A percentile compares a stretch with the other conserved stretches of the same genome.
These are phyloP conservation scores for Pseudonitzschia multiseries DNA, from an alignment of 108 stramenopile species.

Conservation along the genomic window DNA sequence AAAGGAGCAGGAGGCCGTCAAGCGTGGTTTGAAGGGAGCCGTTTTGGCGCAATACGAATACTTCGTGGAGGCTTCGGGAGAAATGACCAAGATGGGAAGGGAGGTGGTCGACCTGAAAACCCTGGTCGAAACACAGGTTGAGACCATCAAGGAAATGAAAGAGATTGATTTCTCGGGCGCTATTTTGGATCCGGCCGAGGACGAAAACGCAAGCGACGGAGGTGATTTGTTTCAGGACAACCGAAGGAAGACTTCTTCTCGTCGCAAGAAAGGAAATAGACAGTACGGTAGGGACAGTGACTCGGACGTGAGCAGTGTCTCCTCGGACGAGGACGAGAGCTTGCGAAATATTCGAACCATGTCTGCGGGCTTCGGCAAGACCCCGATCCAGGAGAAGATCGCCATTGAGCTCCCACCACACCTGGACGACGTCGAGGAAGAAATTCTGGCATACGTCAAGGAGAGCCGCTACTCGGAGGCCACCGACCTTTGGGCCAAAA, in stretches of 20 bases:
- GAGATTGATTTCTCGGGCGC: constrained; percentile 73
- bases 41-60: constrained; percentile 88
- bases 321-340: constrained; percentile 23
- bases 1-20: constrained; percentile 71
- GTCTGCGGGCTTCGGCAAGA: constrained; percentile 11
- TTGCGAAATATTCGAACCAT: constrained; percentile 19
- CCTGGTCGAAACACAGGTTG: constrained; percentile 74
- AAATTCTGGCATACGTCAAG: constrained; percentile 76
- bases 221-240: constrained; percentile 40
- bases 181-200: constrained; percentile 46
- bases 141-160: constrained; percentile 80
- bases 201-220: constrained; percentile 47
- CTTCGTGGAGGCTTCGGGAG: constrained; percentile 84
- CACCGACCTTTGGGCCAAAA: constrained; percentile 76
- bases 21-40: constrained; percentile 73
- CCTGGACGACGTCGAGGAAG: constrained; percentile 73
- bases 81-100: constrained; percentile 88
- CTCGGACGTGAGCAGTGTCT: constrained; percentile 37
- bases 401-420: constrained; percentile 73
- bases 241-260: constrained; percentile 9
- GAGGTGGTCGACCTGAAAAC: constrained; percentile 70
- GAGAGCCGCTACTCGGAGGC: constrained; percentile 82
- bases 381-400: constrained; percentile 21
- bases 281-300: constrained; percentile 24
- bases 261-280: constrained; percentile 1